Conservation (phyloP, 2,329 filamentous ascomycete species). For the Calonectria pteridis region DNA sequence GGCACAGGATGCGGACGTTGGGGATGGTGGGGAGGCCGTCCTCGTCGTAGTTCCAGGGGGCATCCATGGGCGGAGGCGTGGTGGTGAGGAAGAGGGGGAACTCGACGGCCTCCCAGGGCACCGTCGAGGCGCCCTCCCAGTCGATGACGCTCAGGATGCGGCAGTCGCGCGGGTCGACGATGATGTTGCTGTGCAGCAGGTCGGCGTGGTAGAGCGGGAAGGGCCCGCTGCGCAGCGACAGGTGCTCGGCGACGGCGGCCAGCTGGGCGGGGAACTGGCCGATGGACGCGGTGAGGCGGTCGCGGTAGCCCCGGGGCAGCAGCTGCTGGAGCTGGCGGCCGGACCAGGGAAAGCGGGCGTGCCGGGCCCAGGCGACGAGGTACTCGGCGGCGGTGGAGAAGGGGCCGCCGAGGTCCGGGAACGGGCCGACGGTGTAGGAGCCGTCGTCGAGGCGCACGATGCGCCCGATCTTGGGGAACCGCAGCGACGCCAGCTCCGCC, state of each 20-base stretch:
- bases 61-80: background rate
- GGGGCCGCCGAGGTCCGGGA: slow-evolving; percentile 3
- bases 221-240: background rate
- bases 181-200: background rate
- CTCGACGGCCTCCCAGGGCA: slow-evolving; percentile 1
- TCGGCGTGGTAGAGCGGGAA: slow-evolving; percentile 3
- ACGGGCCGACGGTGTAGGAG: slow-evolving; percentile 1
- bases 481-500: background rate
- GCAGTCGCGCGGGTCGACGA: background rate
- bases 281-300: background rate
- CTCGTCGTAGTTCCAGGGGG: slow-evolving; percentile 2
- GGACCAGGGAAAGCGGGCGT: background rate
- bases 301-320: background rate
- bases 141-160: background rate
- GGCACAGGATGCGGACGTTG: slow-evolving; percentile 3
- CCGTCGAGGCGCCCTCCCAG: slow-evolving; percentile 1
- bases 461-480: slow-evolving; percentile 1
- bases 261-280: background rate
- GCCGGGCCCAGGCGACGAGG: background rate
- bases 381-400: slow-evolving; percentile 9
- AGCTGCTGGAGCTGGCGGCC: background rate
- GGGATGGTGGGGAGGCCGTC: background rate
- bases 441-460: background rate
- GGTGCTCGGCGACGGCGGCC: background rate
- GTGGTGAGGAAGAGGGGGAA: slow-evolving; percentile 7